phyloP scores from a whole-genome alignment of 208 protist genomes.

The Leishmania gerbilli region DNA sequence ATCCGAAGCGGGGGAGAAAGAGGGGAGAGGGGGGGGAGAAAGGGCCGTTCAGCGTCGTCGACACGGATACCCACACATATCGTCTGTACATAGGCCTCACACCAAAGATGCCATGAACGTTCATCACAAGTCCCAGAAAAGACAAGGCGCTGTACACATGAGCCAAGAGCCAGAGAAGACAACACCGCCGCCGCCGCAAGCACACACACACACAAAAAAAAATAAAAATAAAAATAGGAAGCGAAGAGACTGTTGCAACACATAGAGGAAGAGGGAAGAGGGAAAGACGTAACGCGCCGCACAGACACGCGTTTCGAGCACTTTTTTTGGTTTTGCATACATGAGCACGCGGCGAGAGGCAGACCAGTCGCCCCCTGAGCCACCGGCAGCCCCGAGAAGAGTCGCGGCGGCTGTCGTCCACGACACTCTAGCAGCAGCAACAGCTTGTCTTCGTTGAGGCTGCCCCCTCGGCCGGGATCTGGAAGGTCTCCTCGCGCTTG shows the following conservation, averaged over 20 bases:
- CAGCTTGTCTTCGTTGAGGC: neutral
- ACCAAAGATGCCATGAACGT: no score
- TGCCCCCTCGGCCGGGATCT: neutral
- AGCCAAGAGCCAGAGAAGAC: neutral
- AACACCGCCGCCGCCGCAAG: neutral
- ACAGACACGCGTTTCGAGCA: neutral
- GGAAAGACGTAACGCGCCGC: neutral
- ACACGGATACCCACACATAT: neutral
- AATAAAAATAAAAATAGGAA: neutral
- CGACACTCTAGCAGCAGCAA: constrained; percentile 13
- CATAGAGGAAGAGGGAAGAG: neutral
- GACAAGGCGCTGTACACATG: neutral
- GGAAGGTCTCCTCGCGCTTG: constrained; percentile 32
- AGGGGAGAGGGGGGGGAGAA: neutral
- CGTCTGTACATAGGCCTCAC: neutral
- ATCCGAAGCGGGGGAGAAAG: neutral
- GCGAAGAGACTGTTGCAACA: neutral
- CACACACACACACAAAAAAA: neutral
- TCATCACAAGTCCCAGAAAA: neutral
- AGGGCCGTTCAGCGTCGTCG: neutral
- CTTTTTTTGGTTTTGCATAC: neutral
- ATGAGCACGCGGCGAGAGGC: neutral
- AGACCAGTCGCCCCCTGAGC: neutral
- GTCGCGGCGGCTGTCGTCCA: neutral
- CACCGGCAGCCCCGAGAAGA: neutral